Evolutionary conservation across 768 basidiomycete genomes (phyloP).

Genomic region (Leccinum boreale): DNA sequence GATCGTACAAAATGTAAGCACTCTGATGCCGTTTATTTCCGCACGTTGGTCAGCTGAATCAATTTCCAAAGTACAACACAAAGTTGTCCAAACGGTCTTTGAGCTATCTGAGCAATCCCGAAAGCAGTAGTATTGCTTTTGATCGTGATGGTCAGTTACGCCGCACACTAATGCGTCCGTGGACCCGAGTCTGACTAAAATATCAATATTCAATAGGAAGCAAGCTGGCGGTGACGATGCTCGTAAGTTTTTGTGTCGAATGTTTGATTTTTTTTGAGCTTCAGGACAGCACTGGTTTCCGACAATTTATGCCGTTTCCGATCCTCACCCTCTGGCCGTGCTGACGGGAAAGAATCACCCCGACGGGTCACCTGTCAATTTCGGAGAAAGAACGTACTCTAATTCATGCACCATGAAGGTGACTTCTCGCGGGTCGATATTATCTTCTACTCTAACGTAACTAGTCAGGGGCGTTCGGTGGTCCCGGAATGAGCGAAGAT

Average conservation of each 20-base stretch:
- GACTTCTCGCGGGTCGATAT: slow-evolving; percentile 2
- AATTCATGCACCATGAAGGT: slow-evolving; percentile 84
- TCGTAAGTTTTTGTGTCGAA: slow-evolving; percentile 40
- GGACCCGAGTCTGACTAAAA: not conserved
- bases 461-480: slow-evolving; percentile 77
- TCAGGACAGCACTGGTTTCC: slow-evolving; percentile 58
- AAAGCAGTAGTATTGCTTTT: slow-evolving; percentile 65
- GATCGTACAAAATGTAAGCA: slow-evolving; percentile 41
- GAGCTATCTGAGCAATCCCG: slow-evolving; percentile 51
- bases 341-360: slow-evolving; percentile 59
- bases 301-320: slow-evolving; percentile 64
- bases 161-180: slow-evolving; percentile 3
- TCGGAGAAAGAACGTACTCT: slow-evolving; percentile 52
- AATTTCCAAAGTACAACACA: slow-evolving; percentile 42
- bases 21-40: slow-evolving; percentile 2
- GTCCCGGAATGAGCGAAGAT: slow-evolving; percentile 49
- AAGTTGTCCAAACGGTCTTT: slow-evolving; percentile 41
- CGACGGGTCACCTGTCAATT: slow-evolving; percentile 47
- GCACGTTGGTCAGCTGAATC: slow-evolving; percentile 25
- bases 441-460: not conserved
- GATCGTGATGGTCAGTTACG: slow-evolving; percentile 55
- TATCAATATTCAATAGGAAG: slow-evolving; percentile 41
- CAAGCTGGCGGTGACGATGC: slow-evolving; percentile 62
- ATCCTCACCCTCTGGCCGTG: slow-evolving; percentile 66
- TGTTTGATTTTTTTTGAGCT: not conserved